Evolutionary conservation across 148 eudicot genomes (phyloP).

Genomic region (Gaultheria prostrata): DNA sequence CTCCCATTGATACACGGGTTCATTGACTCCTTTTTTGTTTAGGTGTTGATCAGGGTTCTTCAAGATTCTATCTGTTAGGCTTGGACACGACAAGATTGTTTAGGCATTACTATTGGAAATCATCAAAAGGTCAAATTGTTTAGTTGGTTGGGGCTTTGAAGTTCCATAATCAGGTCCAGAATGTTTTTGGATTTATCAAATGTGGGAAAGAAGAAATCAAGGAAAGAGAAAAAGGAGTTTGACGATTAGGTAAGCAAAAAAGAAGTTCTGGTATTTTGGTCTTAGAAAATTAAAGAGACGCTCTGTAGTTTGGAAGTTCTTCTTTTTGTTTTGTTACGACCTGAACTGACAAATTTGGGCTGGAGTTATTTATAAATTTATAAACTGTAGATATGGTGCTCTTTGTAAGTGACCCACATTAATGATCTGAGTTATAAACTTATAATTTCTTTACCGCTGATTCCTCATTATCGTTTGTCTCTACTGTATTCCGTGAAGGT

Average conservation of each 20-base stretch:
- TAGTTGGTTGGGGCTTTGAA: background rate
- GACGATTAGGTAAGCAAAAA: background rate
- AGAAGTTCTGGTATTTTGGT: background rate
- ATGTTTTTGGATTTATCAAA: background rate
- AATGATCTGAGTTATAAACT: background rate
- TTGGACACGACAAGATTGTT: background rate
- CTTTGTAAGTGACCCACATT: background rate
- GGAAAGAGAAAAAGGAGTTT: background rate
- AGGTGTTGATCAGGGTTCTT: background rate
- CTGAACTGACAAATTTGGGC: background rate
- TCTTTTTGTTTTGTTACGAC: background rate
- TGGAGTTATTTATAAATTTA: background rate
- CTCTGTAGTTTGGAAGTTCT: background rate
- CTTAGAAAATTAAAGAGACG: background rate
- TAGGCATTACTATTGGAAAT: background rate
- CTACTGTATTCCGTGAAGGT: background rate
- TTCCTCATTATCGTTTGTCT: background rate
- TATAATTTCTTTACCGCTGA: background rate
- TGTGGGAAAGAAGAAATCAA: background rate
- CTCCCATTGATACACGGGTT: too few species aligned
- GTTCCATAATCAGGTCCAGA: background rate
- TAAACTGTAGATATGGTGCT: background rate
- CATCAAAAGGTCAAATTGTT: background rate
- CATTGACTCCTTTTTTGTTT: too few species aligned
- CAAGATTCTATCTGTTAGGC: background rate